Evolutionary conservation across 1,284 basidiomycete species (phyloP), one percentile per base, ranked within the genome.

Genomic region (Fomitopsis pinicola): DNA sequence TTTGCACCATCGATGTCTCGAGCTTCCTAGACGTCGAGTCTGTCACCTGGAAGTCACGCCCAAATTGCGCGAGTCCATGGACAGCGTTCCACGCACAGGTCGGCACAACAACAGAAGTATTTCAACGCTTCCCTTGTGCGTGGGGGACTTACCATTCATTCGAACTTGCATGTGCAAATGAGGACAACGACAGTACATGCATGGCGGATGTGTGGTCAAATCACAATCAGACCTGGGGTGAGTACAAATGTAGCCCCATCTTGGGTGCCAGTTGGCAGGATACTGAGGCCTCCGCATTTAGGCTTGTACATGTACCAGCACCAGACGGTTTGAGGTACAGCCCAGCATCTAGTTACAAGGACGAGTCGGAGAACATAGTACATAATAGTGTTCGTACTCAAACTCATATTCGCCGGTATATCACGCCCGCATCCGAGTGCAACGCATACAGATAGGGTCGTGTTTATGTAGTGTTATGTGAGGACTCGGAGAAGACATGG

Each of bases 171-270:
- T 67, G 66, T 35, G 61, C 53, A 55, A 33, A 4, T 4, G 46
- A 58, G 30, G 63, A 58, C 2, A 14, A 8, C 10, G 4, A 4
- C 3, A 15, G 19, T 4, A 19, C 5, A 26, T 67, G 66, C 33
- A 26, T 59, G 42, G 30, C 63, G 35, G 66, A 67, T 53, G 60
- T 57, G 30, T 67, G 66, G 66, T 64, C 66, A 15, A 67, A 62
- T 57, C 63, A 67, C 33, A 67, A 64, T 57, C 60, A 57, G 50
- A 62, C 63, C 2, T 64, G 61, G 55, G 66, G 66, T 67, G 55
- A 58, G 66, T 48, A 2, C 38, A 33, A 33, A 4, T 33, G 30
- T 33, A 33, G n/a, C n/a, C n/a, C 30, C 30, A 33, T 5, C 19
- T 14, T 44, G n/a, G n/a, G n/a, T n/a, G n/a, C 17, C 4, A 4